Evolutionary conservation across 1,284 basidiomycete species (phyloP).

Genomic region (Leccinum pallidistipes): DNA sequence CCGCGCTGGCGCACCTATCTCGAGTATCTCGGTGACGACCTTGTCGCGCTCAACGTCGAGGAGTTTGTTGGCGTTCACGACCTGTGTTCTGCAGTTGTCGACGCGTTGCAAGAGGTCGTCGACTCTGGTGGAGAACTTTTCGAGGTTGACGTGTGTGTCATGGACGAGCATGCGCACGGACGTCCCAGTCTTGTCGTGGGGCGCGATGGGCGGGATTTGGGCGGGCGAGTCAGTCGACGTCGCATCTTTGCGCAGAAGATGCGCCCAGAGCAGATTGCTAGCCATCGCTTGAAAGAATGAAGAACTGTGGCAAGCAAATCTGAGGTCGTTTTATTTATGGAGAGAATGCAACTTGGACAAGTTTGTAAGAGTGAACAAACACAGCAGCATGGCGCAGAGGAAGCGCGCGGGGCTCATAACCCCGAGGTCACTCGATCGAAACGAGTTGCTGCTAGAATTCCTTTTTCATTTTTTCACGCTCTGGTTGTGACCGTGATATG

Average conservation of each 20-base stretch:
- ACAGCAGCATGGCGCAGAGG: conserved; percentile 41
- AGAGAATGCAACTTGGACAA: too few species aligned
- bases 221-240: conserved; percentile 16
- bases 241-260: conserved; percentile 45
- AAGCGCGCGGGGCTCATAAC: conserved; percentile 44
- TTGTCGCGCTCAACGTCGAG: conserved; percentile 48
- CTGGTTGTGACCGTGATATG: too few species aligned
- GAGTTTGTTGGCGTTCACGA: conserved; percentile 43
- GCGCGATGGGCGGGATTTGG: conserved; percentile 42
- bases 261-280: conserved; percentile 46
- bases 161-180: conserved; percentile 67
- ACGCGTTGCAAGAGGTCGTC: conserved; percentile 44
- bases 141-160: conserved; percentile 64
- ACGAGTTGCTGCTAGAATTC: conserved; percentile 38
- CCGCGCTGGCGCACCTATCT: conserved; percentile 38
- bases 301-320: neutral
- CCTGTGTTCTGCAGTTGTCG: conserved; percentile 43
- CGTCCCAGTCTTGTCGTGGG: conserved; percentile 60
- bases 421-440: conserved; percentile 42
- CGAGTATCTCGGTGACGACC: conserved; percentile 44
- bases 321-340: neutral
- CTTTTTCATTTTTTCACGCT: neutral
- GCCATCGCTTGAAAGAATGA: conserved; percentile 9
- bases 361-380: rapidly evolving
- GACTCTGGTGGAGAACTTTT: conserved; percentile 55